phyloP scores from a whole-genome alignment of 2,329 filamentous ascomycete species.

The Orbilia javanica region DNA sequence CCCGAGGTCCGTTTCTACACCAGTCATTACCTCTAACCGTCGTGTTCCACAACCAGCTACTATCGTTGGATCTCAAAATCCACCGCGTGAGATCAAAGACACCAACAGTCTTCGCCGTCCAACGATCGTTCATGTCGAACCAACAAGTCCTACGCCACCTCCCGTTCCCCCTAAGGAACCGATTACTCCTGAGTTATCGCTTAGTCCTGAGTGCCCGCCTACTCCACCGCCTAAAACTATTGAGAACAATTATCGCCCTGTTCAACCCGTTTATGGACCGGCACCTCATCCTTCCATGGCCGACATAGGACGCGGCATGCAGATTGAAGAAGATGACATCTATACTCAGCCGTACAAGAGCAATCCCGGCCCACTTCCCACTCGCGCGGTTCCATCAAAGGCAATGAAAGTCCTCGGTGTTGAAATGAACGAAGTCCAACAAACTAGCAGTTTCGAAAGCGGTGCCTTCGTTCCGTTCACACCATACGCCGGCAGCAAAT shows the following conservation, averaged over 20 bases:
- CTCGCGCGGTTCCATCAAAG: neutral
- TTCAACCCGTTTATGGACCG: neutral
- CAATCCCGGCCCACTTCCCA: neutral
- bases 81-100: slow-evolving; percentile 44
- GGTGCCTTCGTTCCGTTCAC: neutral
- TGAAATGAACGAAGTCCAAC: neutral
- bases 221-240: neutral
- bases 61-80: slow-evolving; percentile 43
- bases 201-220: too few relatives aligned
- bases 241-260: neutral
- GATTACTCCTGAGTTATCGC: neutral
- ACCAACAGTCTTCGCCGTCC: slow-evolving; percentile 22
- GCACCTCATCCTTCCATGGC: slow-evolving; percentile 6
- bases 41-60: neutral
- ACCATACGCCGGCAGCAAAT: slow-evolving; percentile 1
- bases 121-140: slow-evolving; percentile 21
- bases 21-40: slow-evolving; percentile 25
- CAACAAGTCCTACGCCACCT: neutral
- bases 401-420: slow-evolving; percentile 42
- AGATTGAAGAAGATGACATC: slow-evolving; percentile 12
- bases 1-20: slow-evolving; percentile 3
- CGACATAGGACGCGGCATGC: slow-evolving; percentile 12
- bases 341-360: neutral
- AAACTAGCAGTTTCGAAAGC: slow-evolving; percentile 13
- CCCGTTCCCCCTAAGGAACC: slow-evolving; percentile 28